Percentiles rank a stretch among this genome's conserved stretches.
These are phyloP conservation scores for Crithidia bombi DNA, from an alignment of 208 protist species.

Conservation along the genomic window DNA sequence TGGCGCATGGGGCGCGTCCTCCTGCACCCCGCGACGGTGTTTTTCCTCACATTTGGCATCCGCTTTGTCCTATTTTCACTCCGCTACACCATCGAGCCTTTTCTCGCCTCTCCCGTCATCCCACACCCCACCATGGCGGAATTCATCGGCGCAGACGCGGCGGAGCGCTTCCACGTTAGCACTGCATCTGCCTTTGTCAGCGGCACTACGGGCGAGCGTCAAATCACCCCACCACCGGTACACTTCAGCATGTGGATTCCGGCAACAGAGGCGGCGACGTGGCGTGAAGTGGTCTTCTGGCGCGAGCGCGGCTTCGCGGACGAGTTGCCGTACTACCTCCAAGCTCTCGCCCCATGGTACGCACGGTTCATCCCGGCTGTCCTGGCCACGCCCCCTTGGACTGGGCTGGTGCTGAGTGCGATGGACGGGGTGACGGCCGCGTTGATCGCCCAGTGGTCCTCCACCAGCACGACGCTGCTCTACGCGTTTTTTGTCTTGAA, in stretches of 20 bases:
- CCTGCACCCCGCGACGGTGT: slow-evolving; percentile 22
- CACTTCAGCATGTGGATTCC: slow-evolving; percentile 42
- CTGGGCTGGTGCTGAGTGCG: slow-evolving; percentile 50
- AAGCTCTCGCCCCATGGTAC: slow-evolving; percentile 66
- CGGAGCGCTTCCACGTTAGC: not conserved
- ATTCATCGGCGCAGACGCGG: slow-evolving; percentile 8
- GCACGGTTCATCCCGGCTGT: slow-evolving; percentile 49
- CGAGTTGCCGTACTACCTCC: slow-evolving; percentile 46
- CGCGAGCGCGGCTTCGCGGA: slow-evolving; percentile 36
- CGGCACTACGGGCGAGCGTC: slow-evolving; percentile 10
- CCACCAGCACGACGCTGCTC: slow-evolving; percentile 43
- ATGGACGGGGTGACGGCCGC: slow-evolving; percentile 65
- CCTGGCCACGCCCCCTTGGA: slow-evolving; percentile 34
- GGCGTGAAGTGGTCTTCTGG: slow-evolving; percentile 73
- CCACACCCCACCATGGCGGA: slow-evolving; percentile 22
- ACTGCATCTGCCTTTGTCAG: slow-evolving; percentile 22
- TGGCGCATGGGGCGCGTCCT: slow-evolving; percentile 16
- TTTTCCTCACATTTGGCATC: slow-evolving; percentile 20
- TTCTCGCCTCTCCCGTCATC: slow-evolving; percentile 21
- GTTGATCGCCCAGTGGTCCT: slow-evolving; percentile 59
- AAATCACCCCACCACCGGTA: slow-evolving; percentile 30
- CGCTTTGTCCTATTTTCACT: slow-evolving; percentile 14
- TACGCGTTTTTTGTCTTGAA: slow-evolving; percentile 74
- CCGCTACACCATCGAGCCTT: slow-evolving; percentile 27
- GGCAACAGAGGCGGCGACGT: slow-evolving; percentile 48